These are phyloP conservation scores for Clonostachys solani DNA, from an alignment of 2,329 filamentous ascomycete species.

Conservation along the genomic window DNA sequence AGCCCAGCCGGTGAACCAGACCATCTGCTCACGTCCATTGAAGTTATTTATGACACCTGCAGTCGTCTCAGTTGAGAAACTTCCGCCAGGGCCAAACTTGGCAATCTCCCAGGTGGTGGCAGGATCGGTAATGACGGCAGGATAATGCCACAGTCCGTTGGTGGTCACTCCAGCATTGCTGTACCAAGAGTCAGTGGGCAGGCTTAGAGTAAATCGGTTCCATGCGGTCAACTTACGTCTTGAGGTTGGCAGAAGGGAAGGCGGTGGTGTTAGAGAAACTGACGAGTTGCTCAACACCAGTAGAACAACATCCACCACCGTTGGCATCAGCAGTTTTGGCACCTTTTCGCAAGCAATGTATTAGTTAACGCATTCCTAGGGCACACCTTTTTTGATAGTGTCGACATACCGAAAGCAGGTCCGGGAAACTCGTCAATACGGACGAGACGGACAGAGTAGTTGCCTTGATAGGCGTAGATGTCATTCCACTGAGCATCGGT, in stretches of 20 bases:
- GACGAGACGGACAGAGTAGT: slow-evolving; percentile 57
- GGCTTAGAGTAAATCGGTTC: background rate
- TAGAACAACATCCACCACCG: slow-evolving; percentile 36
- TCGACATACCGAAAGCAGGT: slow-evolving; percentile 37
- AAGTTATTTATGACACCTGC: slow-evolving; percentile 59
- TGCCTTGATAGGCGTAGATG: slow-evolving; percentile 52
- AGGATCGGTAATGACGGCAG: slow-evolving; percentile 48
- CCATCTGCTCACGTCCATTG: slow-evolving; percentile 54
- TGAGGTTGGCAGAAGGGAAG: slow-evolving; percentile 51
- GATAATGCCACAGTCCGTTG: slow-evolving; percentile 52
- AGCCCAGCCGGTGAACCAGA: slow-evolving; percentile 51
- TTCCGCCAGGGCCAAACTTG: slow-evolving; percentile 39
- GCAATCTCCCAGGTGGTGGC: slow-evolving; percentile 50
- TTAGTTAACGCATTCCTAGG: background rate
- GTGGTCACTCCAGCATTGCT: slow-evolving; percentile 41
- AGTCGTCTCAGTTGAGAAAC: slow-evolving; percentile 29
- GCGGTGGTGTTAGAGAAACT: slow-evolving; percentile 47
- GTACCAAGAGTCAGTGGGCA: background rate
- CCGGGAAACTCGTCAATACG: slow-evolving; percentile 53
- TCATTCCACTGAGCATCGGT: slow-evolving; percentile 50
- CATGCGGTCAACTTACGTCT: slow-evolving; percentile 20
- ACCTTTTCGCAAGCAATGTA: background rate
- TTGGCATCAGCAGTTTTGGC: slow-evolving; percentile 2
- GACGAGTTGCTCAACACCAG: slow-evolving; percentile 44
- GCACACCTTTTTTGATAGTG: slow-evolving; percentile 15